Percentiles rank a stretch among this genome's conserved stretches.
Conservation (phyloP, 805 yeast genomes). For the Metschnikowia sp. region DNA sequence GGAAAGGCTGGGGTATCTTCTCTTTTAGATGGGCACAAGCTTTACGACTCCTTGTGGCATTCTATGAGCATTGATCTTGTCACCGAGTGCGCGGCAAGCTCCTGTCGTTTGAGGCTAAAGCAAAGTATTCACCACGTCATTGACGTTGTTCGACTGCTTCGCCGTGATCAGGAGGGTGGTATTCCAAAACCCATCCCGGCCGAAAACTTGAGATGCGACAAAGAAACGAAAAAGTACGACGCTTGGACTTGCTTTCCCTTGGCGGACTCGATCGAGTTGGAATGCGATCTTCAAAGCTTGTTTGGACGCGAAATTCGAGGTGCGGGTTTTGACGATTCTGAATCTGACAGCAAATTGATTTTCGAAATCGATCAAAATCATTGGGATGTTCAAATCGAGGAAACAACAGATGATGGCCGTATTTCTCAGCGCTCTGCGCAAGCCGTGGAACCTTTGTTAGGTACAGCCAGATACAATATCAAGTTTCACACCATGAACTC, state of each 20-base stretch:
- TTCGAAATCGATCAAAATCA: slow-evolving; percentile 39
- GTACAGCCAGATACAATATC: slow-evolving; percentile 31
- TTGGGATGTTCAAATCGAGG: slow-evolving; percentile 46
- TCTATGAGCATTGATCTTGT: slow-evolving; percentile 82
- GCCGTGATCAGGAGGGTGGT: slow-evolving; percentile 55
- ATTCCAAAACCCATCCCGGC: slow-evolving; percentile 80
- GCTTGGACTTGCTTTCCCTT: slow-evolving; percentile 77
- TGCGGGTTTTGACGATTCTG: slow-evolving; percentile 51
- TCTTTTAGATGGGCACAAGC: slow-evolving; percentile 82
- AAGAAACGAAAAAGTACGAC: slow-evolving; percentile 48
- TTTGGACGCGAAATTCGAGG: slow-evolving; percentile 72
- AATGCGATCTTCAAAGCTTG: slow-evolving; percentile 57
- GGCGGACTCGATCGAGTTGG: slow-evolving; percentile 44
- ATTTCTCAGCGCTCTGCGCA: slow-evolving; percentile 3
- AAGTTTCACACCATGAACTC: slow-evolving; percentile 46
- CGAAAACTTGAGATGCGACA: slow-evolving; percentile 70
- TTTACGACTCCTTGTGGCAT: slow-evolving; percentile 92
- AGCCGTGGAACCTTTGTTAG: slow-evolving; percentile 14
- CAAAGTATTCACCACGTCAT: slow-evolving; percentile 71
- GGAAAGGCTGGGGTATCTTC: slow-evolving; percentile 88
- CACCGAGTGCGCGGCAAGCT: slow-evolving; percentile 45
- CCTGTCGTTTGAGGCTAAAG: slow-evolving; percentile 52
- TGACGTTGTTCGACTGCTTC: slow-evolving; percentile 65
- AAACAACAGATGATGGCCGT: slow-evolving; percentile 4
- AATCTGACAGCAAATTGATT: slow-evolving; percentile 19